Evolutionary conservation across 225 moss, liverwort and hornwort species (phyloP).

Genomic region (Pleurozium schreberi): DNA sequence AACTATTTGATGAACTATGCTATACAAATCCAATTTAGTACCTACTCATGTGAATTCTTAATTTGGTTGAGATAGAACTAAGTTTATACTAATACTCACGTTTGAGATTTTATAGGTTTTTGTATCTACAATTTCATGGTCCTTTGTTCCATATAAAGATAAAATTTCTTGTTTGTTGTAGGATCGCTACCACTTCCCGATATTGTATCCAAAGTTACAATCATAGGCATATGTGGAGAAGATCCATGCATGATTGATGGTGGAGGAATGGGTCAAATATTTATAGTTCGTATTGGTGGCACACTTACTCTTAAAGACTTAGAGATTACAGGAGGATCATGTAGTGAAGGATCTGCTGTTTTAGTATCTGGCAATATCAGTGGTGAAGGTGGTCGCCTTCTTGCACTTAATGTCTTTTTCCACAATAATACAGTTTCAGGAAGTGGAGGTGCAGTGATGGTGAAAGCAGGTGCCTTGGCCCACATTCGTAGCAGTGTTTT

Average conservation of each 20-base stretch:
- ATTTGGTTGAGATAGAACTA: neutral
- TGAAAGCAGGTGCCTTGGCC: constrained; percentile 25
- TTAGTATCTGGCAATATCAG: constrained; percentile 24
- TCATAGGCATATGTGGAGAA: constrained; percentile 51
- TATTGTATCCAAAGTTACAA: constrained; percentile 38
- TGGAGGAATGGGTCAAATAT: constrained; percentile 45
- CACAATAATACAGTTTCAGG: constrained; percentile 29
- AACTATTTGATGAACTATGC: neutral
- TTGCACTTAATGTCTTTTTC: constrained; percentile 26
- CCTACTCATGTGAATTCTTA: neutral
- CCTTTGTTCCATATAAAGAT: neutral
- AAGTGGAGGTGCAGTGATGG: constrained; percentile 34
- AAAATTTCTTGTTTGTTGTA: neutral
- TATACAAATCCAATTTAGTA: no score
- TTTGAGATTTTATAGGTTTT: no score
- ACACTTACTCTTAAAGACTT: constrained; percentile 51
- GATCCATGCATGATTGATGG: constrained; percentile 51
- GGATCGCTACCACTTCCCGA: constrained; percentile 64
- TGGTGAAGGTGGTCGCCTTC: constrained; percentile 13
- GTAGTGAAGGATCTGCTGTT: constrained; percentile 64
- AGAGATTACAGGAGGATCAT: constrained; percentile 51
- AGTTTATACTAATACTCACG: accelerated
- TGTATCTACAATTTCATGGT: neutral
- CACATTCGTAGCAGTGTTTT: constrained; percentile 27
- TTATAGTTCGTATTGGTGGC: constrained; percentile 57